Conservation (phyloP, 2,329 filamentous ascomycete species). For the Herpotrichia juniperi region DNA sequence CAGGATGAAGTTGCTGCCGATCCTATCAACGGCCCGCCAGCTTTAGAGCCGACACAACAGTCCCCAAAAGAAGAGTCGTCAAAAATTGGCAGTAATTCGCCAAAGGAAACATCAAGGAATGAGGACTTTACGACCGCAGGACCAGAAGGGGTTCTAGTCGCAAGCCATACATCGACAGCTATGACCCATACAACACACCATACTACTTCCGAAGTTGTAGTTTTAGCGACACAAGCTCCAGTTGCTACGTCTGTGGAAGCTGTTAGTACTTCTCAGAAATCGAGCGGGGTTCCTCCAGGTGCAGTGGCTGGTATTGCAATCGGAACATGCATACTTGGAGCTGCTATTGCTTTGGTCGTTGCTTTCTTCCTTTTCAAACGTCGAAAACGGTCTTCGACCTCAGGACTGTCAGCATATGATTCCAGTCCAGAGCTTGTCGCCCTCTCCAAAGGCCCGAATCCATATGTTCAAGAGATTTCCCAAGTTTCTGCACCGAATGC, state of each 20-base stretch:
- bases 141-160: background rate
- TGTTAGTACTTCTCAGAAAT: background rate
- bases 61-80: background rate
- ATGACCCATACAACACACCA: background rate
- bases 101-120: background rate
- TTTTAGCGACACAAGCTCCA: background rate
- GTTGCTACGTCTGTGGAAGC: background rate
- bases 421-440: slow-evolving; percentile 33
- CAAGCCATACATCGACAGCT: background rate
- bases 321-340: slow-evolving; percentile 30
- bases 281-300: slow-evolving; percentile 12
- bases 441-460: slow-evolving; percentile 24
- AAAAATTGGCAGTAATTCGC: background rate
- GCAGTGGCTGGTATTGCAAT: slow-evolving; percentile 17
- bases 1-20: background rate
- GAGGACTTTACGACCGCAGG: background rate
- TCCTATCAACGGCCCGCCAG: background rate
- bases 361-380: slow-evolving; percentile 39
- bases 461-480: slow-evolving; percentile 33
- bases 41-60: background rate
- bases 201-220: too few species aligned
- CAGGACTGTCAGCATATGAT: slow-evolving; percentile 18
- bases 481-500: slow-evolving; percentile 21
- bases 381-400: slow-evolving; percentile 10
- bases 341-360: slow-evolving; percentile 31